Evolutionary conservation across 129 eudicot genomes (phyloP).

Genomic region (Pseudognaphalium luteoalbum): DNA sequence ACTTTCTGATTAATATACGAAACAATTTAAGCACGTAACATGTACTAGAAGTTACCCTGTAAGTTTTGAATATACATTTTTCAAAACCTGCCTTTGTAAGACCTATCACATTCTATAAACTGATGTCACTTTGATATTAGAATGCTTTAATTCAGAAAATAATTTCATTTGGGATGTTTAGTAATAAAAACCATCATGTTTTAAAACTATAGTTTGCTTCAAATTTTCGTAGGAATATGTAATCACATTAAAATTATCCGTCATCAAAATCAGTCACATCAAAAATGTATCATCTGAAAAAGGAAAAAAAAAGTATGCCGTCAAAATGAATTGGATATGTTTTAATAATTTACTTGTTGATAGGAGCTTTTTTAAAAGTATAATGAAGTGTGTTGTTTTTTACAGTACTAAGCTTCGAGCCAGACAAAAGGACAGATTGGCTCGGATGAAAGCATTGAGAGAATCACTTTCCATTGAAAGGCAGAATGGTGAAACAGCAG

Average conservation of each 20-base stretch:
- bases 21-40: not conserved
- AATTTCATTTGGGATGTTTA: not conserved
- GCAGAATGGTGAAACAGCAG: slow-evolving; percentile 24
- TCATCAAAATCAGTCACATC: not conserved
- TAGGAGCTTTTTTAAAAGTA: not conserved
- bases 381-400: slow-evolving; percentile 14
- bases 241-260: not conserved
- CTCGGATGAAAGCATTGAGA: slow-evolving; percentile 40
- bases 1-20: not conserved
- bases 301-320: not conserved
- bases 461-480: slow-evolving; percentile 34
- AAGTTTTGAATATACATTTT: not conserved
- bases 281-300: not conserved
- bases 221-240: not conserved
- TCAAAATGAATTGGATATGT: not conserved
- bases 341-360: not conserved
- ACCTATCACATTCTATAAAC: not conserved
- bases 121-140: not conserved
- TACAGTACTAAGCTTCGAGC: slow-evolving; percentile 78
- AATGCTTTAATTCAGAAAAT: not conserved
- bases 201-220: not conserved
- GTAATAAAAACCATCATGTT: not conserved
- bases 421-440: slow-evolving; percentile 82
- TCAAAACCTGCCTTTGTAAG: not conserved
- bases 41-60: not conserved